These are phyloP conservation scores for Cochlearia excelsa DNA, from an alignment of 345 rosid species.

Conservation along the genomic window DNA sequence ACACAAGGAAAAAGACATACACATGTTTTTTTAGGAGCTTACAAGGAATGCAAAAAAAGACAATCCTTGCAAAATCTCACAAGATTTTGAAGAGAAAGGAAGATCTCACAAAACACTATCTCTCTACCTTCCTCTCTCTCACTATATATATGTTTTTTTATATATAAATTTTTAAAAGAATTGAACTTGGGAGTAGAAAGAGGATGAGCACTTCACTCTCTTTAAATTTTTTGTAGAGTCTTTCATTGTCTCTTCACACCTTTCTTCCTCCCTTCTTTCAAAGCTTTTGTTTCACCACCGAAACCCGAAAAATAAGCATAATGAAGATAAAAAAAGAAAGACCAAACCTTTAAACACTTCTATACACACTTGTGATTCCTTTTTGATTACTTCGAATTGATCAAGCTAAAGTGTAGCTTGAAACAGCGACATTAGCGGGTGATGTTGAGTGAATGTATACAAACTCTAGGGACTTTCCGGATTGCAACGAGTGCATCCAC, in stretches of 20 bases:
- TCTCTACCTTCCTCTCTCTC: constrained; percentile 17
- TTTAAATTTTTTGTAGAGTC: constrained; percentile 39
- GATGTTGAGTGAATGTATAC: constrained; percentile 81
- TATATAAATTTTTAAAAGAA: constrained; percentile 28
- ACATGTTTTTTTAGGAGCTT: constrained; percentile 28
- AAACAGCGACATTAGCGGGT: constrained; percentile 62
- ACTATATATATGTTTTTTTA: constrained; percentile 9
- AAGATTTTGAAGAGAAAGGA: constrained; percentile 24
- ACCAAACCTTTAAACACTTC: constrained; percentile 38
- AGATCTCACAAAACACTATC: constrained; percentile 39
- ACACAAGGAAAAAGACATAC: constrained; percentile 19
- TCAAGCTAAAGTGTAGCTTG: constrained; percentile 74
- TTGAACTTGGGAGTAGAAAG: constrained; percentile 62
- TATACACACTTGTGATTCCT: constrained; percentile 28
- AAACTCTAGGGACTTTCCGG: constrained; percentile 79
- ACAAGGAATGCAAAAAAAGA: constrained; percentile 36
- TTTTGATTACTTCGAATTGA: constrained; percentile 19
- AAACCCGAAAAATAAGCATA: constrained; percentile 32
- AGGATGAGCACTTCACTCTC: constrained; percentile 88
- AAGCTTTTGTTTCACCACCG: constrained; percentile 25
- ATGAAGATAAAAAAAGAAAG: constrained; percentile 30
- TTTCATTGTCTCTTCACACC: constrained; percentile 37
- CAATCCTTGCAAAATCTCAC: constrained; percentile 37
- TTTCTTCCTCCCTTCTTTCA: constrained; percentile 36
- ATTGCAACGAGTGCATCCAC: constrained; percentile 64